Conservation (phyloP, 2,329 filamentous ascomycete species). For the Cephalotrichum gorgonifer region DNA sequence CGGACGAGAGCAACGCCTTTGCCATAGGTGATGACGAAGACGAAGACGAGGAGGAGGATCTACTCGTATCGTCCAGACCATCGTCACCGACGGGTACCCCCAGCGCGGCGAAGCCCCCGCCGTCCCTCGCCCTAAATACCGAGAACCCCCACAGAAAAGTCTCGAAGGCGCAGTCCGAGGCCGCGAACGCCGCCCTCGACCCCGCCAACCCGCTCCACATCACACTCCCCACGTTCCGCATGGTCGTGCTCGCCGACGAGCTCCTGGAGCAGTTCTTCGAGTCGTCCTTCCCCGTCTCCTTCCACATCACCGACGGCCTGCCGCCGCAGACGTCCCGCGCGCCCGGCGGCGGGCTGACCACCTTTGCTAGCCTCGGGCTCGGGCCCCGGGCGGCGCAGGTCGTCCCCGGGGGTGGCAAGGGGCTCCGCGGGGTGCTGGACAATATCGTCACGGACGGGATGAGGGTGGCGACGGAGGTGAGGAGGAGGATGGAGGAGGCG, state of each 20-base stretch:
- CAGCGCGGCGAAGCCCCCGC: conserved; percentile 30
- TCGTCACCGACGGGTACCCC: conserved; percentile 19
- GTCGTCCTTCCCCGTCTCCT: conserved; percentile 84
- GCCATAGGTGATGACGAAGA: conserved; percentile 67
- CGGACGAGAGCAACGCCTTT: conserved; percentile 44
- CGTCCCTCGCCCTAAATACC: conserved; percentile 25
- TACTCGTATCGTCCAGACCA: conserved; percentile 46
- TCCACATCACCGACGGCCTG: conserved; percentile 68
- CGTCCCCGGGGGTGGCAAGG: conserved; percentile 47
- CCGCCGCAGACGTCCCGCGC: conserved; percentile 36
- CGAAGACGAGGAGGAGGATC: conserved; percentile 40
- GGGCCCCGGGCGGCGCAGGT: conserved; percentile 19
- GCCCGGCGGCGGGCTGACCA: conserved; percentile 48
- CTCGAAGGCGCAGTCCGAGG: conserved; percentile 59
- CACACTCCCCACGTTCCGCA: conserved; percentile 93
- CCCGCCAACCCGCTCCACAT: conserved; percentile 90
- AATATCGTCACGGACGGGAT: conserved; percentile 97
- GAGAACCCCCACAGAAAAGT: conserved; percentile 17
- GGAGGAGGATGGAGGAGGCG: conserved; percentile 88
- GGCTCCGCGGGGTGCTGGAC: conserved; percentile 84
- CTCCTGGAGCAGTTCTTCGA: conserved; percentile 96
- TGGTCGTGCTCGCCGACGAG: conserved; percentile 96
- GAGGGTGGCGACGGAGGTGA: conserved; percentile 86
- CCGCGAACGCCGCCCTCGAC: conserved; percentile 83
- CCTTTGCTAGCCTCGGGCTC: conserved; percentile 65